Percentiles rank a stretch among this genome's conserved stretches.
Conservation (phyloP, 768 basidiomycete species). For the Mycena crocata region DNA sequence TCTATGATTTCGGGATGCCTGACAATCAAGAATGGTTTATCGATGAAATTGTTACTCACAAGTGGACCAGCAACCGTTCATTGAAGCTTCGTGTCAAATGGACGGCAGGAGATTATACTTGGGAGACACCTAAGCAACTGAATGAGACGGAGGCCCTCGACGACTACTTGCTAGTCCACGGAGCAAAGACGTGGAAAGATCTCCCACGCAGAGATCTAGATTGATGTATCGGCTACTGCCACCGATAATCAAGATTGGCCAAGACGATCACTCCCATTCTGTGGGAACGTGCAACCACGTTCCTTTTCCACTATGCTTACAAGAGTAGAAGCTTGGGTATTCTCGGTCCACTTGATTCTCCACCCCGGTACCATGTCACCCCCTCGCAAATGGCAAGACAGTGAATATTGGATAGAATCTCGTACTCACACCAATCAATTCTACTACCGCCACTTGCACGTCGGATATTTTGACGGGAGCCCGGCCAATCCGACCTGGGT, state of each 20-base stretch:
- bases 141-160: conserved; percentile 43
- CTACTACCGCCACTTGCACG: neutral
- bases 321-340: too few relatives aligned
- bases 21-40: conserved; percentile 52
- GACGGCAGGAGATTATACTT: conserved; percentile 47
- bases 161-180: conserved; percentile 42
- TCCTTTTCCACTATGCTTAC: too few relatives aligned
- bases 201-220: neutral
- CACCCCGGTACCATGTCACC: neutral
- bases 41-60: conserved; percentile 46
- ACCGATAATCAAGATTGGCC: neutral
- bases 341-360: neutral
- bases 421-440: neutral
- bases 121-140: conserved; percentile 39
- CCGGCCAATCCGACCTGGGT: neutral
- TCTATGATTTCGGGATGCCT: conserved; percentile 50
- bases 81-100: conserved; percentile 44
- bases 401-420: neutral
- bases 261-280: too few relatives aligned
- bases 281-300: too few relatives aligned
- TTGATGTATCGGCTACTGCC: neutral
- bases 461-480: neutral
- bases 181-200: conserved; percentile 28
- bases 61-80: conserved; percentile 25
- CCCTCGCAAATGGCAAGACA: neutral